Conservation (phyloP, 73 alveolate genomes). For the Uronychia setigera region DNA sequence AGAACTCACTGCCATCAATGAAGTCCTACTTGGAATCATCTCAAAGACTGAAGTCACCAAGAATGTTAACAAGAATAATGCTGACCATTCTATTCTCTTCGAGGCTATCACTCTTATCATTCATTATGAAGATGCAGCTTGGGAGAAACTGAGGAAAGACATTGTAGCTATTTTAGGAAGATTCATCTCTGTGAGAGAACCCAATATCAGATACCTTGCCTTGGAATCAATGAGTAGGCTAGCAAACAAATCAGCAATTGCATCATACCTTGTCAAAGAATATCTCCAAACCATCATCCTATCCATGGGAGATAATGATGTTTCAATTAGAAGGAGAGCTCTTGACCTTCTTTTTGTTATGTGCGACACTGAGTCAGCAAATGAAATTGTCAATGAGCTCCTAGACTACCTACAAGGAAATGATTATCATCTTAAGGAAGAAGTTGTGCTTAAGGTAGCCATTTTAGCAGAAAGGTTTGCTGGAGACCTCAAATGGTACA, state of each 20-base stretch:
- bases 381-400: conserved; percentile 94
- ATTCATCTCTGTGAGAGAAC: conserved; percentile 95
- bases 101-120: conserved; percentile 95
- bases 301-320: conserved; percentile 93
- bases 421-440: conserved; percentile 96
- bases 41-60: conserved; percentile 94
- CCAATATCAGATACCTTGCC: conserved; percentile 97
- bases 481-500: conserved; percentile 95
- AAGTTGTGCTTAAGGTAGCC: conserved; percentile 96
- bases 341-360: conserved; percentile 91
- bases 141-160: conserved; percentile 86
- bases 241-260: conserved; percentile 67
- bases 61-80: conserved; percentile 96
- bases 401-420: conserved; percentile 91
- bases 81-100: conserved; percentile 96
- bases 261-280: conserved; percentile 80
- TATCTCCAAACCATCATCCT: conserved; percentile 87
- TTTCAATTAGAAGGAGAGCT: conserved; percentile 97
- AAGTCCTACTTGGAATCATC: conserved; percentile 81
- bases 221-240: conserved; percentile 97
- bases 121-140: conserved; percentile 83
- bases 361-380: conserved; percentile 90
- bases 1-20: conserved; percentile 72
- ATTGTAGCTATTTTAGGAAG: conserved; percentile 88
- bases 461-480: conserved; percentile 97